Evolutionary conservation across 306 rosid genomes (phyloP).

Genomic region (Echinosophora koreensis): DNA sequence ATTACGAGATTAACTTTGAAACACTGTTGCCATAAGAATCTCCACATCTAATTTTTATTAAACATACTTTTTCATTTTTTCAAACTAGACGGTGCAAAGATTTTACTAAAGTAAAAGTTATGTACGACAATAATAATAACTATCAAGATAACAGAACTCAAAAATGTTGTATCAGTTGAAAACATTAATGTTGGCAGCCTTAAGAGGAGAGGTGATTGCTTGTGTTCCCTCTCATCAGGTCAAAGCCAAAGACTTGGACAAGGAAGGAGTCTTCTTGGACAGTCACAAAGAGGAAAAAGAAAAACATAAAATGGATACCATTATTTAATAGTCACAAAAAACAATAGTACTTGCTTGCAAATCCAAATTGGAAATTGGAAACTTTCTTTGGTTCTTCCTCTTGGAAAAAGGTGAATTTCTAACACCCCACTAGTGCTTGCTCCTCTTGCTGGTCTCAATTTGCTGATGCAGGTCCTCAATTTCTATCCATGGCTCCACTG

Average conservation of each 20-base stretch:
- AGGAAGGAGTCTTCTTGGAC: constrained; percentile 3
- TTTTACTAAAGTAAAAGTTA: no score
- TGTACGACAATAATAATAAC: no score
- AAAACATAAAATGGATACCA: neutral
- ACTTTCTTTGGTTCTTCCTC: neutral
- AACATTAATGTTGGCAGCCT: neutral
- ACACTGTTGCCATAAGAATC: no score
- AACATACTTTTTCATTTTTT: no score
- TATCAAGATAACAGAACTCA: no score
- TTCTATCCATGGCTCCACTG: constrained; percentile 42
- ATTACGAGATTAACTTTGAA: no score
- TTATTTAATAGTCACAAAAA: neutral
- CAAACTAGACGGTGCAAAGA: no score
- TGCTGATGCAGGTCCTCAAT: constrained; percentile 8
- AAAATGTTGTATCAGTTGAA: no score
- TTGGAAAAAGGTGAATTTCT: neutral
- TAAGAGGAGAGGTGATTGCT: neutral
- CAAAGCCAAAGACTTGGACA: constrained; percentile 28
- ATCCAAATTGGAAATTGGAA: neutral
- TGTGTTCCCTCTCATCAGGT: neutral
- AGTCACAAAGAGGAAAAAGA: neutral
- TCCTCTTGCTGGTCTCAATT: neutral
- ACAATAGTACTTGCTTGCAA: no score
- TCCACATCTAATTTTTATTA: no score
- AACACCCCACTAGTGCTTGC: neutral